phyloP scores from a whole-genome alignment of 1,284 basidiomycete genomes.

The Ganoderma lucidum region DNA sequence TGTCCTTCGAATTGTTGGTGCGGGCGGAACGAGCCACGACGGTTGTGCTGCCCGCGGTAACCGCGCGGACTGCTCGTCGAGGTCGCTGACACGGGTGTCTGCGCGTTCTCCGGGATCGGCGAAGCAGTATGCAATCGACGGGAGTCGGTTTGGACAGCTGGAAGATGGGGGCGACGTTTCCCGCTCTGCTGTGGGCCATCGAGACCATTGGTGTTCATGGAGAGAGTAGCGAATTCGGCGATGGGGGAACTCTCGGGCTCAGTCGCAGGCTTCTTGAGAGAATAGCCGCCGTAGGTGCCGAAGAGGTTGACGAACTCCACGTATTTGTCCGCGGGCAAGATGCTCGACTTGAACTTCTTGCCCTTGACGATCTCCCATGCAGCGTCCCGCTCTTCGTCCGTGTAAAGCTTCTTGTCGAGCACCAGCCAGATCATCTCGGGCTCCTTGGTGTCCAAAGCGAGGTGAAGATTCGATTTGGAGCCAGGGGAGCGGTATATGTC shows the following conservation, averaged over 20 bases:
- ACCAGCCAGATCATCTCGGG: conserved; percentile 70
- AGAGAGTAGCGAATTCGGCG: background rate
- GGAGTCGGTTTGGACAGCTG: conserved; percentile 22
- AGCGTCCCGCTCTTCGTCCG: conserved; percentile 53
- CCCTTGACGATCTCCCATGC: conserved; percentile 60
- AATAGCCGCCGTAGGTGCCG: conserved; percentile 58
- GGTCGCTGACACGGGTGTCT: conserved; percentile 16
- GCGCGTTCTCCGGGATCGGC: conserved; percentile 14
- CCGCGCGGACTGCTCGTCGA: conserved; percentile 8
- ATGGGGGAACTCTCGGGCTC: background rate
- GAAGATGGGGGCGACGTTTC: conserved; percentile 23
- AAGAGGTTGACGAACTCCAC: conserved; percentile 64
- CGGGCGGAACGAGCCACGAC: conserved; percentile 26
- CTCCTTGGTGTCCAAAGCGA: conserved; percentile 64
- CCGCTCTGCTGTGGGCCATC: conserved; percentile 12
- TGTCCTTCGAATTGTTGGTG: conserved; percentile 15
- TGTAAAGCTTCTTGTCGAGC: conserved; percentile 63
- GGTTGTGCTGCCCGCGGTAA: conserved; percentile 21
- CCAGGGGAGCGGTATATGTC: conserved; percentile 54
- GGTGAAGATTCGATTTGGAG: conserved; percentile 53
- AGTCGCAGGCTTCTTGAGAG: conserved; percentile 12
- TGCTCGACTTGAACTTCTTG: conserved; percentile 41
- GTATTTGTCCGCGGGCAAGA: conserved; percentile 46
- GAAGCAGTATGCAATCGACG: conserved; percentile 20
- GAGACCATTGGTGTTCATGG: background rate